Evolutionary conservation across 805 yeast species (phyloP).

Genomic region (Clavispora carvajalis): DNA sequence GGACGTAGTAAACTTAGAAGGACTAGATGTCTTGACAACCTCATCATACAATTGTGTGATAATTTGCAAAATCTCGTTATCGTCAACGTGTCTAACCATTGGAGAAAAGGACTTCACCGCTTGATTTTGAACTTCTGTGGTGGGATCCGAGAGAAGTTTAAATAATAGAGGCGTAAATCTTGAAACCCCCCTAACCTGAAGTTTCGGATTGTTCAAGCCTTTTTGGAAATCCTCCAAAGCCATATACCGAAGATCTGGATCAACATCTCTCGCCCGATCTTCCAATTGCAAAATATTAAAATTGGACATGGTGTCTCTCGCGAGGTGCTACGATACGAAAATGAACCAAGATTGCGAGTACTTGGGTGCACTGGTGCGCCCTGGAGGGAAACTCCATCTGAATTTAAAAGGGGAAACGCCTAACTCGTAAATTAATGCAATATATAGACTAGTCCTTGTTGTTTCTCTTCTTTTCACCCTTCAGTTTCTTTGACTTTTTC

Average conservation of each 20-base stretch:
- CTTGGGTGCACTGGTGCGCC: constrained; percentile 3
- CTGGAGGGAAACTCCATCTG: too few species aligned
- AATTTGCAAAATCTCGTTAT: constrained; percentile 25
- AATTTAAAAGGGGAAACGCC: too few species aligned
- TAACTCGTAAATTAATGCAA: background rate
- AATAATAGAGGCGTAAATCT: constrained; percentile 37
- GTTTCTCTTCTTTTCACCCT: background rate
- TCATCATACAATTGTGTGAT: constrained; percentile 23
- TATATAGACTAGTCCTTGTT: background rate
- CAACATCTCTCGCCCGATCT: constrained; percentile 56
- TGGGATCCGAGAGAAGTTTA: constrained; percentile 50
- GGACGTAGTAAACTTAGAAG: constrained; percentile 37
- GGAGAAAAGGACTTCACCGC: constrained; percentile 58
- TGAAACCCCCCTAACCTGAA: constrained; percentile 20
- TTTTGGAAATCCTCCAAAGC: constrained; percentile 69
- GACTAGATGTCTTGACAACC: constrained; percentile 13
- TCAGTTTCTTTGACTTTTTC: background rate
- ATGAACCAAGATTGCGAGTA: background rate
- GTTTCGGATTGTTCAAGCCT: constrained; percentile 24
- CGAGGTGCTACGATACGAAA: background rate
- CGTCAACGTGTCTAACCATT: constrained; percentile 33
- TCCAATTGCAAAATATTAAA: constrained; percentile 26
- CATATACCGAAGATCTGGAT: constrained; percentile 82
- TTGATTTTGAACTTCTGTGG: constrained; percentile 70
- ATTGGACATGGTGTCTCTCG: constrained; percentile 2